Conservation (phyloP, 768 basidiomycete species). For the Epithele typhae region DNA sequence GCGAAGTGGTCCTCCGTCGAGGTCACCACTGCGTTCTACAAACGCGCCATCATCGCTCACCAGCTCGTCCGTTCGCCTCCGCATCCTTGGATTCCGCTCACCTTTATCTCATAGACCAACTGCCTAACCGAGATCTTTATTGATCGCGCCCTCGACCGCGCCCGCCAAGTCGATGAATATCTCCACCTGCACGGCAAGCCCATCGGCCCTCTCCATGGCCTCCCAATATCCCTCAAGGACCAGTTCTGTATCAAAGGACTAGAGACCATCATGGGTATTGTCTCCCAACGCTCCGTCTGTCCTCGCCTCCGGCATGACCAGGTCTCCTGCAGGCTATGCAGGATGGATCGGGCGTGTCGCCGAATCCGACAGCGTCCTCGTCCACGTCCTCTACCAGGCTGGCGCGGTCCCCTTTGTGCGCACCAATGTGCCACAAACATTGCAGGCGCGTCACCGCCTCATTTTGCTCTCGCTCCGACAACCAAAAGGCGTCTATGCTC, state of each 20-base stretch:
- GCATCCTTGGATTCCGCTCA: no score
- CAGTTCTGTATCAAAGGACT: constrained; percentile 55
- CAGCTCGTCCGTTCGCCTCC: constrained; percentile 33
- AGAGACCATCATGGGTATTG: constrained; percentile 53
- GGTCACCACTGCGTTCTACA: constrained; percentile 42
- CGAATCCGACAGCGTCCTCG: constrained; percentile 45
- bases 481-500: no score
- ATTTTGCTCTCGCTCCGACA: not conserved
- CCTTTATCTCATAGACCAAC: constrained; percentile 31
- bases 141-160: constrained; percentile 38
- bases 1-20: constrained; percentile 56
- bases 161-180: constrained; percentile 39
- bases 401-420: constrained; percentile 59
- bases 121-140: constrained; percentile 49
- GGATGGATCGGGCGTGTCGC: constrained; percentile 48
- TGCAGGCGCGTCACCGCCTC: constrained; percentile 34
- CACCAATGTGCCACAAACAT: constrained; percentile 54
- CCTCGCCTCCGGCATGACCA: no score
- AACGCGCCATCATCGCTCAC: constrained; percentile 47
- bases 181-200: constrained; percentile 34
- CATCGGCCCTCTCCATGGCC: constrained; percentile 43
- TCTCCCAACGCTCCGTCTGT: no score
- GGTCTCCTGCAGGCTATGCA: constrained; percentile 39
- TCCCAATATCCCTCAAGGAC: constrained; percentile 45
- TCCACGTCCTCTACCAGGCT: constrained; percentile 45